Evolutionary conservation across 345 rosid species (phyloP).

Genomic region (Triadica sebifera): DNA sequence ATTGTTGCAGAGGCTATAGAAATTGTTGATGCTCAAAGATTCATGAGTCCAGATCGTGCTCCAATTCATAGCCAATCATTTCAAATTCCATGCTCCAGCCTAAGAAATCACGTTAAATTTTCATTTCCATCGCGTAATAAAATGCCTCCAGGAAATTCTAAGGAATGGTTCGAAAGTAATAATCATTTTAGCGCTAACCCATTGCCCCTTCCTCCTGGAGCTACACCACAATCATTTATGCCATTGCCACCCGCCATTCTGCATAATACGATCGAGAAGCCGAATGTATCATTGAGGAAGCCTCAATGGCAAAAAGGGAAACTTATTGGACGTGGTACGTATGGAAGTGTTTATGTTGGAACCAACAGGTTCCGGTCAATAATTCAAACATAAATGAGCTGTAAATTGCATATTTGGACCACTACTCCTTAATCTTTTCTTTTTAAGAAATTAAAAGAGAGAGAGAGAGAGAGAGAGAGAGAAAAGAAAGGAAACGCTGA

Average conservation of each 20-base stretch:
- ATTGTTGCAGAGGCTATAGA: too few relatives aligned
- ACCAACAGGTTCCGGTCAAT: conserved; percentile 41
- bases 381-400: conserved; percentile 18
- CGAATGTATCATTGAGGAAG: conserved; percentile 23
- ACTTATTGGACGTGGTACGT: conserved; percentile 73
- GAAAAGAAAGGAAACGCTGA: background rate
- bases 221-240: conserved; percentile 20
- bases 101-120: conserved; percentile 18
- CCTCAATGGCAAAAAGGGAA: conserved; percentile 69
- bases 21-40: too few relatives aligned
- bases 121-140: conserved; percentile 21
- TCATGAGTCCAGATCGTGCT: conserved; percentile 40
- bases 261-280: conserved; percentile 29
- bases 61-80: conserved; percentile 38
- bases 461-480: too few relatives aligned
- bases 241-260: conserved; percentile 21
- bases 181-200: conserved; percentile 45
- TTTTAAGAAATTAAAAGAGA: background rate
- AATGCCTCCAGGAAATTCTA: conserved; percentile 25
- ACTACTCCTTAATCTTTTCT: background rate
- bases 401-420: conserved; percentile 27
- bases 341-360: conserved; percentile 64
- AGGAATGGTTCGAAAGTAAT: conserved; percentile 32
- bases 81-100: conserved; percentile 20
- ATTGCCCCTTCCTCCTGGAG: conserved; percentile 65